Conservation (phyloP, 2,329 filamentous ascomycete genomes). For the Alternaria consortialis region DNA sequence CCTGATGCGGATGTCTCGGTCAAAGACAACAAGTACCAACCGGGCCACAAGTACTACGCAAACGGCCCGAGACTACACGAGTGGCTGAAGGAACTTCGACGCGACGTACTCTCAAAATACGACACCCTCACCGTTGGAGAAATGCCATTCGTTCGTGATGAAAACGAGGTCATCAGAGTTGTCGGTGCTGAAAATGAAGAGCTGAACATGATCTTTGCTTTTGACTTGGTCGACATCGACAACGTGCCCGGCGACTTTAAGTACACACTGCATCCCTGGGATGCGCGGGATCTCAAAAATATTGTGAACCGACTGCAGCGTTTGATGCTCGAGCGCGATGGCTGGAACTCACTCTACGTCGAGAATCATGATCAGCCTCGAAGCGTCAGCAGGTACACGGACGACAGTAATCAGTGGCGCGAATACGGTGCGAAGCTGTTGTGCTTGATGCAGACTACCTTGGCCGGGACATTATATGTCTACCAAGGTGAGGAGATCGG, state of each 20-base stretch:
- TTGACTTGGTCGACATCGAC: slow-evolving; percentile 54
- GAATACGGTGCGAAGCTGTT: slow-evolving; percentile 60
- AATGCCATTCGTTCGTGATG: slow-evolving; percentile 64
- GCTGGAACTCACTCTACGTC: slow-evolving; percentile 61
- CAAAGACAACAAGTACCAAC: slow-evolving; percentile 52
- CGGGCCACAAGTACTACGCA: slow-evolving; percentile 64
- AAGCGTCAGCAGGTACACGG: slow-evolving; percentile 58
- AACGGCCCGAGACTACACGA: slow-evolving; percentile 76
- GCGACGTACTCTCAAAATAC: slow-evolving; percentile 66
- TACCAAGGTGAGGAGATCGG: slow-evolving; percentile 64
- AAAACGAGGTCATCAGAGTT: slow-evolving; percentile 58
- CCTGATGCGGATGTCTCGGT: slow-evolving; percentile 39
- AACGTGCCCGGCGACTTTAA: slow-evolving; percentile 51
- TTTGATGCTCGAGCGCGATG: slow-evolving; percentile 50
- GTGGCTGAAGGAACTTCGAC: slow-evolving; percentile 71
- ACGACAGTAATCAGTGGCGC: slow-evolving; percentile 58
- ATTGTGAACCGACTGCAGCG: slow-evolving; percentile 48
- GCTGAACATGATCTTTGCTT: slow-evolving; percentile 73
- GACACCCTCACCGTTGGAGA: slow-evolving; percentile 72
- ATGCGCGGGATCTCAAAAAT: slow-evolving; percentile 44
- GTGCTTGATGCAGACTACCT: slow-evolving; percentile 58
- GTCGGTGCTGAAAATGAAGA: slow-evolving; percentile 59
- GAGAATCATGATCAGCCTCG: slow-evolving; percentile 65
- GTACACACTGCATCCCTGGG: slow-evolving; percentile 45
- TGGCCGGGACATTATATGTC: slow-evolving; percentile 59